Conservation (phyloP, 2,329 filamentous ascomycete genomes). For the Gyromitra esculenta region DNA sequence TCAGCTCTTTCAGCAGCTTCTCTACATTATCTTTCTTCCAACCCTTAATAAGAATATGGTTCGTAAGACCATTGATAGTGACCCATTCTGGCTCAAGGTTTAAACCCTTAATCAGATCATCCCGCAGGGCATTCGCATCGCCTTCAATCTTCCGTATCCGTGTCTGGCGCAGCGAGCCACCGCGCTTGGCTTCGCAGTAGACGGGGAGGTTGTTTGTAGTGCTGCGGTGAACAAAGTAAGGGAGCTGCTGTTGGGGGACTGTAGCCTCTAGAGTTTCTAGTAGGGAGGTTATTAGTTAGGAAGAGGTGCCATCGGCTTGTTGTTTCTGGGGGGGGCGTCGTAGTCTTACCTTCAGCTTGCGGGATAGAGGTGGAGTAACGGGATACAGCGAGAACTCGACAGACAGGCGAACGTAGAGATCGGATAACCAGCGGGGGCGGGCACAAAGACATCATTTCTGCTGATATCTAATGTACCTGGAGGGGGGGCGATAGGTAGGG, state of each 20-base stretch:
- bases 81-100: slow-evolving; percentile 68
- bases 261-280: slow-evolving; percentile 54
- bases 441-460: slow-evolving; percentile 20
- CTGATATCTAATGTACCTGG: not conserved
- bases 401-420: slow-evolving; percentile 21
- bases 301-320: no score
- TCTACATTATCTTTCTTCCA: slow-evolving; percentile 65
- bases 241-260: slow-evolving; percentile 65
- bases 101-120: slow-evolving; percentile 71
- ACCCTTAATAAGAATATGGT: slow-evolving; percentile 77
- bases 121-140: slow-evolving; percentile 70
- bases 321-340: not conserved
- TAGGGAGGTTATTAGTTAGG: slow-evolving; percentile 49
- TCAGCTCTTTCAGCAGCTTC: slow-evolving; percentile 63
- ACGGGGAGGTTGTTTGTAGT: slow-evolving; percentile 76
- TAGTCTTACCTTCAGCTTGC: not conserved
- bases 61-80: slow-evolving; percentile 70
- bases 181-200: slow-evolving; percentile 77
- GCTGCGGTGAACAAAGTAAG: slow-evolving; percentile 79
- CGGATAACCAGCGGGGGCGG: slow-evolving; percentile 4
- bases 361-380: slow-evolving; percentile 31
- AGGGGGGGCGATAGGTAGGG: not conserved
- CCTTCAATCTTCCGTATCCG: slow-evolving; percentile 82
- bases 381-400: not conserved
- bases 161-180: slow-evolving; percentile 79